phyloP scores from a whole-genome alignment of 2,329 filamentous ascomycete species.

The Volutella citrinella region DNA sequence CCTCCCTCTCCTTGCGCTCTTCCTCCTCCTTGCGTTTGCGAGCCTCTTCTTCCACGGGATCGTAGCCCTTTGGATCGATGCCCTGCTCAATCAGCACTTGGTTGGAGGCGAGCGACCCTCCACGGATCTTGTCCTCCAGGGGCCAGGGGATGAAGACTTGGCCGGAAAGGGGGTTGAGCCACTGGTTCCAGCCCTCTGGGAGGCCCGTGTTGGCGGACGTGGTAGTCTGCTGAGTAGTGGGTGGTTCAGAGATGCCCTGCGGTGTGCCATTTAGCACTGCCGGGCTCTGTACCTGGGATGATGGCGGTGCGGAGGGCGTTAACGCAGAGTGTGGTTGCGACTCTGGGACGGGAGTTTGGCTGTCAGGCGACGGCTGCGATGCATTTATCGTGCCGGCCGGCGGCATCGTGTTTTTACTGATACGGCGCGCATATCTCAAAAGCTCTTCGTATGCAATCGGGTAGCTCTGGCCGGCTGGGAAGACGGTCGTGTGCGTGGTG shows the following conservation, averaged over 20 bases:
- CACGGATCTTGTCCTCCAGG: conserved; percentile 63
- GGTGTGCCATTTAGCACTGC: conserved; percentile 31
- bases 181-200: conserved; percentile 46
- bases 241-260: conserved; percentile 24
- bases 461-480: conserved; percentile 49
- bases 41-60: conserved; percentile 54
- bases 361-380: conserved; percentile 27
- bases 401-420: conserved; percentile 76
- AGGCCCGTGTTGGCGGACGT: conserved; percentile 38
- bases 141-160: conserved; percentile 77
- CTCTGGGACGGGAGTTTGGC: conserved; percentile 30
- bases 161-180: conserved; percentile 54
- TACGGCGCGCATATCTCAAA: conserved; percentile 73
- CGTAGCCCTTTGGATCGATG: conserved; percentile 58
- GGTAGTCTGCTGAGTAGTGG: conserved; percentile 31
- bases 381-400: conserved; percentile 51
- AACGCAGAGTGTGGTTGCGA: conserved; percentile 26
- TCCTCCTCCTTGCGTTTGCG: conserved; percentile 50
- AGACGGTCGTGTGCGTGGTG: conserved; percentile 56
- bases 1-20: conserved; percentile 44
- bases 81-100: conserved; percentile 62
- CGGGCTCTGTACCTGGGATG: conserved; percentile 33
- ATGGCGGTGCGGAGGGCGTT: conserved; percentile 32
- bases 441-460: conserved; percentile 69
- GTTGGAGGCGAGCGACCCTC: conserved; percentile 63